Conservation (phyloP, 164 flowering plant genomes). For the Chloranthus sessilifolius region DNA sequence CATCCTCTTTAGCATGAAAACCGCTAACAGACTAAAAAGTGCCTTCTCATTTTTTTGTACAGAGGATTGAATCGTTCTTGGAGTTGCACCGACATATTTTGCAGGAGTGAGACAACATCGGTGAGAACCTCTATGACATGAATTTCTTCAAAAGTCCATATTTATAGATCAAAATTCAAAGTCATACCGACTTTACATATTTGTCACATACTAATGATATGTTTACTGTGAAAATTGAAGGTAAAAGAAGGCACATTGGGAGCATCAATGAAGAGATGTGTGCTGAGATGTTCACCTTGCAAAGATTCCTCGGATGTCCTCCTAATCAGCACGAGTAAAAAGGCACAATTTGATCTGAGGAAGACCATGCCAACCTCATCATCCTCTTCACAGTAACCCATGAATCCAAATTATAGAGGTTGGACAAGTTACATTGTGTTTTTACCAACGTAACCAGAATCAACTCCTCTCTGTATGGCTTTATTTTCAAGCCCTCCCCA, state of each 20-base stretch:
- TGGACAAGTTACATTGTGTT: too few species aligned
- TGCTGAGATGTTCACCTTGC: constrained; percentile 2
- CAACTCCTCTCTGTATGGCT: too few species aligned
- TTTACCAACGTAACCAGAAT: too few species aligned
- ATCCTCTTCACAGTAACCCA: background rate
- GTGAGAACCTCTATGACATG: constrained; percentile 4
- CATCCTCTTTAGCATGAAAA: background rate
- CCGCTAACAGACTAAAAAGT: background rate
- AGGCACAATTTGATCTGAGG: background rate
- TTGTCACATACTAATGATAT: too few species aligned
- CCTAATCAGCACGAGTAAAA: background rate
- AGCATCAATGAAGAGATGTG: background rate
- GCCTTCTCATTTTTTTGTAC: constrained; percentile 1
- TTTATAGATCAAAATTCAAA: constrained; percentile 2
- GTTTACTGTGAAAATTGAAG: background rate
- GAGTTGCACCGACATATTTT: constrained; percentile 26
- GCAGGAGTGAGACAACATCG: constrained; percentile 12
- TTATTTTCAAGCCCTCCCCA: too few species aligned
- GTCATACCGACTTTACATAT: too few species aligned
- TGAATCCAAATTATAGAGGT: too few species aligned
- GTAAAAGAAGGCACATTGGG: background rate
- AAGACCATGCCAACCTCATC: constrained; percentile 1
- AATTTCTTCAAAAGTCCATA: background rate
- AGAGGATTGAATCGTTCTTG: constrained; percentile 19
- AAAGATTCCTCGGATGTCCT: constrained; percentile 1